Evolutionary conservation across 495 filamentous ascomycete genomes (phyloP).

Genomic region (Xanthoparmelia taractica): DNA sequence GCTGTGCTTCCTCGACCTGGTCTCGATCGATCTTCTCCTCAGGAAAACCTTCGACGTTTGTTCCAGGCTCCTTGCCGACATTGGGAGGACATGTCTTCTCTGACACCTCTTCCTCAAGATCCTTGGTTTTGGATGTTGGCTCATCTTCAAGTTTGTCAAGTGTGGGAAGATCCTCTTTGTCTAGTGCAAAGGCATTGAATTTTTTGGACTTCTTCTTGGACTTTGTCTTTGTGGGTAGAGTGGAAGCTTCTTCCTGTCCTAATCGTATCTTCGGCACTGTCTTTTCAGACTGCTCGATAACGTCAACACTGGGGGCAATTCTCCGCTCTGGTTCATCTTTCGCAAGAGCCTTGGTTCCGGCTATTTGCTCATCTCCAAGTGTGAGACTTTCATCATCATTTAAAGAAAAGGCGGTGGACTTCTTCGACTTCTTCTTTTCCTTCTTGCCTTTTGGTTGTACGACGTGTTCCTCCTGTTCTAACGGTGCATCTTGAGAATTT

Average conservation of each 20-base stretch:
- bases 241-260: conserved; percentile 7
- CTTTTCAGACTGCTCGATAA: not conserved
- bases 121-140: conserved; percentile 13
- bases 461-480: conserved; percentile 8
- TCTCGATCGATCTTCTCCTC: conserved; percentile 43
- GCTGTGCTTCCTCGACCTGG: conserved; percentile 36
- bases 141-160: conserved; percentile 7
- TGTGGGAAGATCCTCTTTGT: conserved; percentile 19
- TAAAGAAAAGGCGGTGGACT: conserved; percentile 27
- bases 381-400: conserved; percentile 12
- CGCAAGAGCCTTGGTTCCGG: conserved; percentile 14
- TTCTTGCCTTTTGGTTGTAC: conserved; percentile 27
- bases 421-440: conserved; percentile 28
- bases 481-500: not conserved
- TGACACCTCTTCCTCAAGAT: conserved; percentile 17
- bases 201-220: conserved; percentile 41
- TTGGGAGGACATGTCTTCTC: conserved; percentile 17
- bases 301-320: not conserved
- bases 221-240: conserved; percentile 27
- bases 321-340: not conserved
- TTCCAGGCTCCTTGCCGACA: conserved; percentile 24
- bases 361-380: conserved; percentile 14
- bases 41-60: conserved; percentile 25
- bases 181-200: conserved; percentile 21
- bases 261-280: not conserved